Conservation (phyloP, 306 rosid genomes). For the Canavalia gladiata region DNA sequence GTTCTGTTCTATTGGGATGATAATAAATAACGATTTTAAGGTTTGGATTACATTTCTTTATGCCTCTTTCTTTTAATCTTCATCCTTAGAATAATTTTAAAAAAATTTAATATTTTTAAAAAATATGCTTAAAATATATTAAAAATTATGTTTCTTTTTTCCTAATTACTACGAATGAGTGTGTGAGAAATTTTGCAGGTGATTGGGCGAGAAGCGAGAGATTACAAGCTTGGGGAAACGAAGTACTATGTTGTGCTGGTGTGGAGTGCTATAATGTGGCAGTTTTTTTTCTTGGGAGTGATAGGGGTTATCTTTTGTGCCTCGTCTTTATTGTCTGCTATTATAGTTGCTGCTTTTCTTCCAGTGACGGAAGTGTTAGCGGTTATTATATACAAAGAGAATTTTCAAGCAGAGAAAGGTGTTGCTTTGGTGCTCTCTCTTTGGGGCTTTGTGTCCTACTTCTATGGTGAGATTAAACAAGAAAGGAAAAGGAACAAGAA, state of each 20-base stretch:
- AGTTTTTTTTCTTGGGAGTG: constrained; percentile 78
- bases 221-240: constrained; percentile 63
- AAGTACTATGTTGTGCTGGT: constrained; percentile 69
- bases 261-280: constrained; percentile 70
- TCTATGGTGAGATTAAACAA: constrained; percentile 75
- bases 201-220: constrained; percentile 74
- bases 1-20: constrained; percentile 78
- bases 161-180: not conserved
- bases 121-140: too few species aligned
- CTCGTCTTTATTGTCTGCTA: constrained; percentile 72
- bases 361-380: constrained; percentile 73
- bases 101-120: too few species aligned
- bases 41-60: constrained; percentile 41
- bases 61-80: not conserved
- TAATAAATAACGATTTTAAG: constrained; percentile 80
- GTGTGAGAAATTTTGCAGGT: constrained; percentile 50
- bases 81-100: too few species aligned
- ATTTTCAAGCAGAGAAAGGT: constrained; percentile 73
- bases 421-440: constrained; percentile 76
- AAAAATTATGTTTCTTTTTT: too few species aligned
- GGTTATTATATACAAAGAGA: constrained; percentile 73
- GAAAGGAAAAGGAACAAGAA: constrained; percentile 40
- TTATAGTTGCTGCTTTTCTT: constrained; percentile 64
- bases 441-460: constrained; percentile 87
- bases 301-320: constrained; percentile 79